Base-by-base conservation (phyloP, 2,329 filamentous ascomycete genomes). In the Diaporthe destruens region DNA sequence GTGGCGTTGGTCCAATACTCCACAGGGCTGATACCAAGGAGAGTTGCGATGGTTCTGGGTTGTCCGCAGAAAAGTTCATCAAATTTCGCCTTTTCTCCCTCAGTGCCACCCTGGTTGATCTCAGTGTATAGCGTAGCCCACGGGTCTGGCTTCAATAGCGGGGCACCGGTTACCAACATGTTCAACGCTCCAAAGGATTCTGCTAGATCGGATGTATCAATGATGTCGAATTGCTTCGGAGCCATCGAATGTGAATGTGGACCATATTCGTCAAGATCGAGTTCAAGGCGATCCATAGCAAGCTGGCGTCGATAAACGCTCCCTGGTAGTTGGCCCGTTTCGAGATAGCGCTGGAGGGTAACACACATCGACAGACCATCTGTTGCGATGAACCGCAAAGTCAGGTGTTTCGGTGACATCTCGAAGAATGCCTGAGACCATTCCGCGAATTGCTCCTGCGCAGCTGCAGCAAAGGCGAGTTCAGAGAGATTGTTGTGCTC, bases 331-430 rank as follows among this genome's bases (percentile, higher is more conserved):
- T 79, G 76, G 39, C 79, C 77, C 29, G 78, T 78, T 14, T 72
- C 77, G 8, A 74, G 76, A n/a, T 78, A 77, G 59, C 83, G 78
- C 73, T 89, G 86, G 3, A 92, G 80, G 2, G 83, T 85, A 72
- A 90, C 83, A 56, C 85, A 87, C 61, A 91, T 85, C 1, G 84
- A 79, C 29, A 90, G 79, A 1, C 84, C 85, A 75, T 91, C 88
- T 0, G 84, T 82, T 16, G 82, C 77, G 3, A 82, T 80, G 61
- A 88, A 86, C 1, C 88, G 85, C 12, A 91, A 72, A 0, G 76
- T 78, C 3, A 87, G 3, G 18, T 59, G 71, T 3, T 75, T 75
- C 1, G 69, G 18, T 7, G 74, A 69, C 3, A 79, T 55, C 3
- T 77, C 74, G 39, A 79, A 78, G 67, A 88, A 86, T 0, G 86